These are phyloP conservation scores for Gymnopilus dilepis DNA, from an alignment of 768 basidiomycete genomes.

Conservation along the genomic window DNA sequence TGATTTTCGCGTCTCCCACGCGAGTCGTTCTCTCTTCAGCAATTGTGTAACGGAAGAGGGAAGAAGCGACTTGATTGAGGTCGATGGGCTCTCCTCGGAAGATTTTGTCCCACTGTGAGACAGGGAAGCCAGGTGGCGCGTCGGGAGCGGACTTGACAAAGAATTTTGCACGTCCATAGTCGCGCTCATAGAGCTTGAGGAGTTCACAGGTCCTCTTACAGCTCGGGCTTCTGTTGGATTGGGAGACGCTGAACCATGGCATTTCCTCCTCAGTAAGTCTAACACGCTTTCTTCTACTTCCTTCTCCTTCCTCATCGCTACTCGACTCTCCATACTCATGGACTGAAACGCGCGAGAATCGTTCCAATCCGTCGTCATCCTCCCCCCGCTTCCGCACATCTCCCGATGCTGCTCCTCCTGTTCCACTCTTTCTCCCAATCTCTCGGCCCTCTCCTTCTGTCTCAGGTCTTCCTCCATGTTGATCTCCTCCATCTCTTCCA, in stretches of 20 bases:
- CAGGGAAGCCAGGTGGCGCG: neutral
- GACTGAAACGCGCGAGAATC: neutral
- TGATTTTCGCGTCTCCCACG: slow-evolving; percentile 26
- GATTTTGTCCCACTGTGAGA: slow-evolving; percentile 24
- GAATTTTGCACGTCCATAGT: neutral
- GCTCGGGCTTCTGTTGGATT: neutral
- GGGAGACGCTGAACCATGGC: neutral
- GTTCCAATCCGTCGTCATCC: neutral
- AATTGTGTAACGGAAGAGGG: slow-evolving; percentile 17
- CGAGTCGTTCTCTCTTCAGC: slow-evolving; percentile 16
- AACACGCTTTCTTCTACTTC: neutral
- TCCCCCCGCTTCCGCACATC: no score
- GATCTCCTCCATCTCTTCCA: no score
- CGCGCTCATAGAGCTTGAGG: neutral
- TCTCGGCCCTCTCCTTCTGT: no score
- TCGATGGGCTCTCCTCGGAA: slow-evolving; percentile 29
- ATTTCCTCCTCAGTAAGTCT: neutral
- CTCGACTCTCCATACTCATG: neutral
- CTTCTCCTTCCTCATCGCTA: neutral
- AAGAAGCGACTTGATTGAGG: slow-evolving; percentile 32
- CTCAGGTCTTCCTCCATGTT: no score
- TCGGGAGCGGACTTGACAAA: neutral
- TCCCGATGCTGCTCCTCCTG: no score
- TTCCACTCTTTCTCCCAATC: no score
- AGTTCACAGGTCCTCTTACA: neutral